phyloP scores from a whole-genome alignment of 441 rosid species.

The Mallotus repandus region DNA sequence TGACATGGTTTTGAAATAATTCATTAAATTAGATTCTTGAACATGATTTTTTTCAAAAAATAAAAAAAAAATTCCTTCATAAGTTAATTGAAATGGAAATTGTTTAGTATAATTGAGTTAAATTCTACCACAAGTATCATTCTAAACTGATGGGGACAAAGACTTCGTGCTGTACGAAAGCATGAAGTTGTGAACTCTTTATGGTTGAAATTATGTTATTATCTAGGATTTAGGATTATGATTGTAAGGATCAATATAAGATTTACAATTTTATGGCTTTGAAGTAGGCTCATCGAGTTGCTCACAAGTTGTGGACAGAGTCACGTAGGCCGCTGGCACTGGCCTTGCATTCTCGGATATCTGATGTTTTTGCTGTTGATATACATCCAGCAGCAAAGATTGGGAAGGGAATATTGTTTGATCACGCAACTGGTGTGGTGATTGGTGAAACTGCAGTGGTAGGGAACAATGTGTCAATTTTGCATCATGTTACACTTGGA shows the following conservation, averaged over 20 bases:
- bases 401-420: constrained; percentile 81
- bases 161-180: no score
- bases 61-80: no score
- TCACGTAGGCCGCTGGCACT: constrained; percentile 75
- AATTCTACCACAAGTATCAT: no score
- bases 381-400: constrained; percentile 93
- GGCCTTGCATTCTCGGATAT: constrained; percentile 80
- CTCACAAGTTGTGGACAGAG: constrained; percentile 81
- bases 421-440: constrained; percentile 92
- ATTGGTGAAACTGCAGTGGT: constrained; percentile 86
- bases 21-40: no score
- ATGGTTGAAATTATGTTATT: no score
- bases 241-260: not conserved
- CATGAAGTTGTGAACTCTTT: no score
- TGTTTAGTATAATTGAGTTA: no score
- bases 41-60: no score
- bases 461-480: constrained; percentile 87
- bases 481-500: constrained; percentile 90
- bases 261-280: not conserved
- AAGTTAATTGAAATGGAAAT: no score
- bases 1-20: no score
- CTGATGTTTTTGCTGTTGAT: constrained; percentile 89
- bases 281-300: constrained; percentile 76
- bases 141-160: no score
- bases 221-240: no score